Conservation (phyloP, 1,139 yeast species). For the Magnusiomyces starmeri region DNA sequence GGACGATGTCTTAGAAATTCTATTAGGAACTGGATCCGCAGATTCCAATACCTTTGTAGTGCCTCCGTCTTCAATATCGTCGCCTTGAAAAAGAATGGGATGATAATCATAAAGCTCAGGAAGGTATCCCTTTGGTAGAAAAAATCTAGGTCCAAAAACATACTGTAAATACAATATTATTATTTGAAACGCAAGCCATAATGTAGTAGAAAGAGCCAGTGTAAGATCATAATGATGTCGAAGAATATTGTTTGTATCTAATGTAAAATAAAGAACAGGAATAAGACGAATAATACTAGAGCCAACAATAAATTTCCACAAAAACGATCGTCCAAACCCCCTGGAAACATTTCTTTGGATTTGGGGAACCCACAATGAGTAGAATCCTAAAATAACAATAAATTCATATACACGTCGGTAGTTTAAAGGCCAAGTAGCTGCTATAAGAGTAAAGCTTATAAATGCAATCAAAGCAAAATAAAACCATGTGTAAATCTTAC, state of each 20-base stretch:
- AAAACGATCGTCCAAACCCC: constrained; percentile 52
- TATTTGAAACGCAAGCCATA: constrained; percentile 56
- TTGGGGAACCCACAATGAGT: constrained; percentile 90
- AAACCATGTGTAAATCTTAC: constrained; percentile 55
- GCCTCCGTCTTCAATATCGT: constrained; percentile 58
- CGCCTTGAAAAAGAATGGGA: constrained; percentile 47
- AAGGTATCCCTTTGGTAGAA: constrained; percentile 64
- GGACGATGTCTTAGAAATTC: not conserved
- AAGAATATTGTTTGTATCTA: constrained; percentile 38
- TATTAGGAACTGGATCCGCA: not conserved
- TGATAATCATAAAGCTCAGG: constrained; percentile 82
- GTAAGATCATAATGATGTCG: constrained; percentile 51
- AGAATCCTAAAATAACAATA: constrained; percentile 43
- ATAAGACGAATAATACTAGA: constrained; percentile 53
- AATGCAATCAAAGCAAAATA: constrained; percentile 53
- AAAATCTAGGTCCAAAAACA: constrained; percentile 70
- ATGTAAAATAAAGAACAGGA: constrained; percentile 59
- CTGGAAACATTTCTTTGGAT: constrained; percentile 68
- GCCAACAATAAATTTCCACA: constrained; percentile 65
- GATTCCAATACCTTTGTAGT: constrained; percentile 14
- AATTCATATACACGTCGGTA: constrained; percentile 55
- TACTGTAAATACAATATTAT: constrained; percentile 53
- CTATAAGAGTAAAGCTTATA: constrained; percentile 50
- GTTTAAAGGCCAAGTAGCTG: constrained; percentile 56
- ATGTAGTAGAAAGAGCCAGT: constrained; percentile 40